Evolutionary conservation across 192 early-diverging fungal species (phyloP).

Genomic region (Coemansia sp.): DNA sequence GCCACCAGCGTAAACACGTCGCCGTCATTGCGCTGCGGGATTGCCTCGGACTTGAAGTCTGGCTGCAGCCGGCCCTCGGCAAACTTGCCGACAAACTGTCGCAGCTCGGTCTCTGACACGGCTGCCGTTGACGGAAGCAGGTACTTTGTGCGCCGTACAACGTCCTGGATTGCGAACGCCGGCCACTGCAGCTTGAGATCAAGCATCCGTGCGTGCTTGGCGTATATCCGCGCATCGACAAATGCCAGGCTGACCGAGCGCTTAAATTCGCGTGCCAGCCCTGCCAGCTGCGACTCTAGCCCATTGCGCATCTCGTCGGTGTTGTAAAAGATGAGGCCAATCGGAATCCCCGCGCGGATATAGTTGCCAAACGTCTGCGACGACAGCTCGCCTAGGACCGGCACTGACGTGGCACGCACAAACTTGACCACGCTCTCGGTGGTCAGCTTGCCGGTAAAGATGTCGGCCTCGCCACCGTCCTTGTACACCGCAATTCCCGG

Average conservation of each 20-base stretch:
- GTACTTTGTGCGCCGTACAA: conserved; percentile 68
- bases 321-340: conserved; percentile 82
- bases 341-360: conserved; percentile 73
- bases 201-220: conserved; percentile 74
- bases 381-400: conserved; percentile 85
- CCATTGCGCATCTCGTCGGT: conserved; percentile 56
- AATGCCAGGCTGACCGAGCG: conserved; percentile 84
- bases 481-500: conserved; percentile 81
- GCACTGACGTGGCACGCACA: conserved; percentile 72
- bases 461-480: conserved; percentile 69
- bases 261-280: conserved; percentile 73
- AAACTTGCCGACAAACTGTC: conserved; percentile 59
- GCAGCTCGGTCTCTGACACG: conserved; percentile 57
- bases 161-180: conserved; percentile 85
- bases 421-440: conserved; percentile 58
- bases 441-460: conserved; percentile 57
- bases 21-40: conserved; percentile 76
- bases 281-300: conserved; percentile 54
- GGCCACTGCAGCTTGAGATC: conserved; percentile 87
- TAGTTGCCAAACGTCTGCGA: conserved; percentile 82
- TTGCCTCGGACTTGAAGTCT: conserved; percentile 71
- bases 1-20: conserved; percentile 87
- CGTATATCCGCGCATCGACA: conserved; percentile 81
- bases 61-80: conserved; percentile 63
- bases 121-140: conserved; percentile 67